Evolutionary conservation across 2,329 filamentous ascomycete genomes (phyloP).

Genomic region (Scorias spongiosa): DNA sequence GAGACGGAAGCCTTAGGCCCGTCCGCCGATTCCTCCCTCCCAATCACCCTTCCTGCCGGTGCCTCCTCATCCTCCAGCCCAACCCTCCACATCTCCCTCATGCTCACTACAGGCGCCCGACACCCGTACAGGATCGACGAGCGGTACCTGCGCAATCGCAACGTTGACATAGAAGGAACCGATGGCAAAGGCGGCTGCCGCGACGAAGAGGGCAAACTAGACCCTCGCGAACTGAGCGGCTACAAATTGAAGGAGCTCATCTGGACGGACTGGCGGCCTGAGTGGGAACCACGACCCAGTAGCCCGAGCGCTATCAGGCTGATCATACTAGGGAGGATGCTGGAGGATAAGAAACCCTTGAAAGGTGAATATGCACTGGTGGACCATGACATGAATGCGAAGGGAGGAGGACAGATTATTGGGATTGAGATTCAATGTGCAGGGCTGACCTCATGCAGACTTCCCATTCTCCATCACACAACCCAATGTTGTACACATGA

Average conservation of each 20-base stretch:
- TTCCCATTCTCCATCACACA: conserved; percentile 61
- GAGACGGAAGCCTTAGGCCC: conserved; percentile 34
- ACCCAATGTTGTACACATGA: conserved; percentile 89
- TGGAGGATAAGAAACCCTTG: conserved; percentile 75
- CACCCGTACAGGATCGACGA: conserved; percentile 86
- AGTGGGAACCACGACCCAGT: conserved; percentile 77
- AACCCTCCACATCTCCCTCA: conserved; percentile 59
- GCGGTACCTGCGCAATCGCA: conserved; percentile 67
- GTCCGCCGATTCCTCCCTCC: conserved; percentile 27
- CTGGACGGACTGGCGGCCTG: conserved; percentile 69
- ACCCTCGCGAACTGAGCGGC: conserved; percentile 80
- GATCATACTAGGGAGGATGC: conserved; percentile 79
- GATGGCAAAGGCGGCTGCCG: conserved; percentile 49
- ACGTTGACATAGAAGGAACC: conserved; percentile 43
- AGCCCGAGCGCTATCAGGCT: conserved; percentile 80
- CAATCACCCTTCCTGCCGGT: conserved; percentile 16
- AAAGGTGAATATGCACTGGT: conserved; percentile 44
- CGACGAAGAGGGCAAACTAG: conserved; percentile 38
- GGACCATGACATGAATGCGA: background rate
- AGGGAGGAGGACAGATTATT: no score
- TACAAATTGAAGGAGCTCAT: conserved; percentile 93
- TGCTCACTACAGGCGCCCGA: conserved; percentile 59
- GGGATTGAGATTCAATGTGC: no score
- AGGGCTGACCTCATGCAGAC: conserved; percentile 34
- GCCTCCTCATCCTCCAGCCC: conserved; percentile 23